Conservation (phyloP, 2,329 filamentous ascomycete genomes). For the Monosporascus sp. region DNA sequence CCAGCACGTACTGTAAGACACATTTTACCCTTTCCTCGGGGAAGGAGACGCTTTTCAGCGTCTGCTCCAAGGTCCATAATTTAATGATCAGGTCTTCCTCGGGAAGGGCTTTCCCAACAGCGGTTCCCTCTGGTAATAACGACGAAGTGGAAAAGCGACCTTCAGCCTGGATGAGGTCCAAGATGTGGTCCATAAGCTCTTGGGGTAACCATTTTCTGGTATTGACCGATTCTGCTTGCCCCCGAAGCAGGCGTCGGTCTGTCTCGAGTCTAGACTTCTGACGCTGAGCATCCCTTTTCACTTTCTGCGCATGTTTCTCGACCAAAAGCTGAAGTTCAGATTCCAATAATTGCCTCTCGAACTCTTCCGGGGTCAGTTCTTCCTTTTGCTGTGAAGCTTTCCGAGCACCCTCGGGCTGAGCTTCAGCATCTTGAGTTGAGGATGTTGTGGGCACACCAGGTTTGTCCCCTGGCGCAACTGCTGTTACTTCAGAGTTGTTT, state of each 20-base stretch:
- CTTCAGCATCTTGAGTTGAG: conserved; percentile 12
- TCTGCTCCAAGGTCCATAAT: conserved; percentile 79
- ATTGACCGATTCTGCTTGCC: conserved; percentile 69
- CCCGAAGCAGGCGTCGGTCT: conserved; percentile 74
- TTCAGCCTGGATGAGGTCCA: conserved; percentile 67
- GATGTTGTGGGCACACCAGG: conserved; percentile 26
- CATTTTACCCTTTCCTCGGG: conserved; percentile 55
- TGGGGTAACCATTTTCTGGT: conserved; percentile 73
- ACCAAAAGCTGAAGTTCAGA: conserved; percentile 85
- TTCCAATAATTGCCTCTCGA: conserved; percentile 82
- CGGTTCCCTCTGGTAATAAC: conserved; percentile 37
- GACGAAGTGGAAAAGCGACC: conserved; percentile 51
- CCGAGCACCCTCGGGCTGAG: conserved; percentile 9
- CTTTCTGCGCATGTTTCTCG: conserved; percentile 75
- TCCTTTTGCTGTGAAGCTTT: conserved; percentile 27
- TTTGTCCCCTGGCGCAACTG: conserved; percentile 15
- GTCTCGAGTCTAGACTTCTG: conserved; percentile 76
- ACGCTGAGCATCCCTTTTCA: conserved; percentile 70
- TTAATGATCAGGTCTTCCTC: conserved; percentile 76
- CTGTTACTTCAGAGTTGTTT: conserved; percentile 19
- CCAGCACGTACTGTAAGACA: conserved; percentile 60
- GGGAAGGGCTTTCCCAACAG: conserved; percentile 48
- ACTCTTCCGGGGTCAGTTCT: conserved; percentile 74
- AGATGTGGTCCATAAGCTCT: conserved; percentile 71
- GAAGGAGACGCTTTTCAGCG: conserved; percentile 65